These are phyloP conservation scores for Eucalyptus marginata DNA, from an alignment of 345 rosid species.

Conservation along the genomic window DNA sequence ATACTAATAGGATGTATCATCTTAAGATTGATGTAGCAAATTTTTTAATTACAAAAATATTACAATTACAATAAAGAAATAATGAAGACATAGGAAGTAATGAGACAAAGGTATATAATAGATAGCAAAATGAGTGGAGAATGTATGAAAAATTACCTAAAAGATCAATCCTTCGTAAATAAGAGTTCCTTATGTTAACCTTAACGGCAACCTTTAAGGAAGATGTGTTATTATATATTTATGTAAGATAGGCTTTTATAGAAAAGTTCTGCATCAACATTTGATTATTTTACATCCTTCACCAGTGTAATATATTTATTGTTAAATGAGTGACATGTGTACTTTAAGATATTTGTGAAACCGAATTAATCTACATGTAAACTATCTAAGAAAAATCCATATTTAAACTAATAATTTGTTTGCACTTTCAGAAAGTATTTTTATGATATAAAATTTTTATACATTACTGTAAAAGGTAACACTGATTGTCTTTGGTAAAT, in stretches of 20 bases:
- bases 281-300: neutral
- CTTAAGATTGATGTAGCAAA: neutral
- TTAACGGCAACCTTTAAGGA: neutral
- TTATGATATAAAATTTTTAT: neutral
- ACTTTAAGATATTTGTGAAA: neutral
- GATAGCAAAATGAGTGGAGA: neutral
- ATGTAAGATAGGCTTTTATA: too few species aligned
- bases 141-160: neutral
- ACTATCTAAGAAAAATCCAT: neutral
- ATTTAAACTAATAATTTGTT: neutral
- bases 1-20: neutral
- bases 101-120: neutral
- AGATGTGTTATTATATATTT: too few species aligned
- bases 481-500: neutral
- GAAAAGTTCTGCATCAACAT: neutral
- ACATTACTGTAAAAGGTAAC: neutral
- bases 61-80: neutral
- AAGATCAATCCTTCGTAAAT: neutral
- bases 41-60: neutral
- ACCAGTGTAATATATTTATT: neutral
- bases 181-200: neutral
- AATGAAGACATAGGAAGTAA: neutral
- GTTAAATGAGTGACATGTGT: neutral
- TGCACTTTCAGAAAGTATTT: neutral
- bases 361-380: neutral